These are phyloP conservation scores for Cryptosporidium andersoni DNA, from an alignment of 169 alveolate genomes.

Conservation along the genomic window DNA sequence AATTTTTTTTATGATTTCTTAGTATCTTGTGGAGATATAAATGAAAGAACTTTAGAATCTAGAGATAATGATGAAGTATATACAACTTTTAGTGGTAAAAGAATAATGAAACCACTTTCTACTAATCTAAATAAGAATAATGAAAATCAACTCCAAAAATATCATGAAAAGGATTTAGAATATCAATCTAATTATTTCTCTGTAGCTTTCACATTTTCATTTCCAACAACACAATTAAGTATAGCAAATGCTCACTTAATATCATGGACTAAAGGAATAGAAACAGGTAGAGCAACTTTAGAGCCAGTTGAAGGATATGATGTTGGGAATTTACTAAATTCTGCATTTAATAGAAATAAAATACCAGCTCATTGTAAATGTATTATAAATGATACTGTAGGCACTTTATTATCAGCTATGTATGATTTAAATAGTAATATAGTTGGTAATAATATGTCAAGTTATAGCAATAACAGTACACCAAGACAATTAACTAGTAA, in stretches of 20 bases:
- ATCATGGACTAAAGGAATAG: constrained; percentile 92
- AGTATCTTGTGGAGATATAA: constrained; percentile 37
- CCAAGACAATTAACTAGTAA: neutral
- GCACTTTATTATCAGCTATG: constrained; percentile 84
- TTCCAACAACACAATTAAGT: constrained; percentile 42
- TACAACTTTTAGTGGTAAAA: neutral
- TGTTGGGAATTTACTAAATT: constrained; percentile 83
- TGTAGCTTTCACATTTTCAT: constrained; percentile 66
- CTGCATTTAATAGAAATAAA: constrained; percentile 81
- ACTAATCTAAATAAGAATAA: neutral
- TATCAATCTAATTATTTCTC: constrained; percentile 3
- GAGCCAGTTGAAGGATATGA: constrained; percentile 90
- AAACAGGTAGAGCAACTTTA: constrained; percentile 88
- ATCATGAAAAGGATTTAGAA: constrained; percentile 2
- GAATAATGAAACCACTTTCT: neutral
- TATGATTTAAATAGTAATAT: constrained; percentile 23
- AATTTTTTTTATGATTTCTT: constrained; percentile 22
- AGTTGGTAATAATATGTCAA: neutral
- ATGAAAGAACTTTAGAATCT: neutral
- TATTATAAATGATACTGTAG: constrained; percentile 88
- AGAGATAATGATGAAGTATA: neutral
- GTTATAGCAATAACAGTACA: neutral
- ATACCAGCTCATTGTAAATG: constrained; percentile 82
- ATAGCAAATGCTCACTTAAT: constrained; percentile 75
- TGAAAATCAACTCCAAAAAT: neutral